These are phyloP conservation scores for Aeminium ludgeri DNA, from an alignment of 495 filamentous ascomycete species.

Conservation along the genomic window DNA sequence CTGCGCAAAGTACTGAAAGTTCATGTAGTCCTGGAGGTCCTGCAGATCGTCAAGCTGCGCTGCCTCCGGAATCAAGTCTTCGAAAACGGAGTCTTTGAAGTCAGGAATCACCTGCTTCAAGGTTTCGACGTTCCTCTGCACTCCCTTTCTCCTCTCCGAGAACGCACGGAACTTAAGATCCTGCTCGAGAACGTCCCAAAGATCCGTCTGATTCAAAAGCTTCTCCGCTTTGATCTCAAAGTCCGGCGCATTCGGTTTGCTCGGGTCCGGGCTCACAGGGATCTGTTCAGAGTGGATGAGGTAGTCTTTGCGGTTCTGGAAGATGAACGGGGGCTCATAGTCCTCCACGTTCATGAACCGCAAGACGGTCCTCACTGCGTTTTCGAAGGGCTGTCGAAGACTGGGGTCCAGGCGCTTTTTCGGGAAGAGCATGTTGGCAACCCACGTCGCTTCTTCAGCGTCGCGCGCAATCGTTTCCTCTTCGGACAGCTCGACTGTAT, in stretches of 20 bases:
- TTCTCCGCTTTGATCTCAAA: constrained; percentile 70
- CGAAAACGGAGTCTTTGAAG: constrained; percentile 44
- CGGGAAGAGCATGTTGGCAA: constrained; percentile 70
- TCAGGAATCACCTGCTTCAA: constrained; percentile 39
- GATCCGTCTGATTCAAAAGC: constrained; percentile 74
- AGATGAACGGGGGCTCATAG: constrained; percentile 90
- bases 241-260: constrained; percentile 48
- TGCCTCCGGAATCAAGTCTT: constrained; percentile 62
- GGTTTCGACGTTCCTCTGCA: constrained; percentile 60
- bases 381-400: constrained; percentile 64
- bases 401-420: constrained; percentile 58
- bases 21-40: constrained; percentile 88
- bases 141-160: constrained; percentile 68
- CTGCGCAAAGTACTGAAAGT: constrained; percentile 78
- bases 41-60: constrained; percentile 83
- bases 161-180: constrained; percentile 88
- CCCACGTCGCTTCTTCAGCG: constrained; percentile 80
- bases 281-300: constrained; percentile 80
- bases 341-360: constrained; percentile 87
- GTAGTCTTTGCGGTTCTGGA: constrained; percentile 95
- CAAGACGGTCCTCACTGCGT: constrained; percentile 78
- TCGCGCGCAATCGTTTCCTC: constrained; percentile 42
- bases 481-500: constrained; percentile 47
- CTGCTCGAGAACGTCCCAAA: constrained; percentile 86
- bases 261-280: constrained; percentile 32